Evolutionary conservation across 257 asterid genomes (phyloP), one percentile per base, ranked within the genome.

Genomic region (Nicotiana noctiflora): DNA sequence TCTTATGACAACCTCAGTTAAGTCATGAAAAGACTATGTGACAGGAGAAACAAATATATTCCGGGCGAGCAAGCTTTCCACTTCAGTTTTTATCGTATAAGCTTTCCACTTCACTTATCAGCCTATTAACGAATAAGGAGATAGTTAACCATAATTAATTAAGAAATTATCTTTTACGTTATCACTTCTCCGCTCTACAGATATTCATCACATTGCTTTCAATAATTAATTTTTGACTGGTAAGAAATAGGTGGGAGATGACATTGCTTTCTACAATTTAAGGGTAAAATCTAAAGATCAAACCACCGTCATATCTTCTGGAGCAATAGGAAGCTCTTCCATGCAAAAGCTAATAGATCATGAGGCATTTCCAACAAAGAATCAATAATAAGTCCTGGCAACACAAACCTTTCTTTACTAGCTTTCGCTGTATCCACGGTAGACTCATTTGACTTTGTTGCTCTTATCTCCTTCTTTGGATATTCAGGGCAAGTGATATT

Each of bases 381-480:
- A 74, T 8, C 23, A 14, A 49, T 49, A 49, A 5, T 2, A 12
- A 74, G 61, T 74, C 44, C 13, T 23, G 44, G 23, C 15, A 74
- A 32, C 61, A 74, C 70, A 9, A 74, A 89, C 97, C 91, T 90
- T 82, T 86, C 78, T 64, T 63, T 85, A 85, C 64, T 79, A 60
- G 10, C 79, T 59, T 85, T 76, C 57, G 76, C 82, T 63, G 67
- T 77, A 76, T 84, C 86, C 84, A 46, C 77, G 62, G 83, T 77
- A 53, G 81, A 75, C 76, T 80, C 81, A 11, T 86, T 83, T 68
- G 77, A 25, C 60, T 79, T 84, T 5, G 79, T 79, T 52, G 81
- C 80, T 64, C 79, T 89, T 27, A 74, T 82, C 79, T 84, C 89
- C 84, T 44, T 81, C 81, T 88, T 87, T 44, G 77, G 79, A 81